These are phyloP conservation scores for grape (Vitis vinifera) DNA, from an alignment of 164 flowering plant genomes.

Conservation along the genomic window DNA sequence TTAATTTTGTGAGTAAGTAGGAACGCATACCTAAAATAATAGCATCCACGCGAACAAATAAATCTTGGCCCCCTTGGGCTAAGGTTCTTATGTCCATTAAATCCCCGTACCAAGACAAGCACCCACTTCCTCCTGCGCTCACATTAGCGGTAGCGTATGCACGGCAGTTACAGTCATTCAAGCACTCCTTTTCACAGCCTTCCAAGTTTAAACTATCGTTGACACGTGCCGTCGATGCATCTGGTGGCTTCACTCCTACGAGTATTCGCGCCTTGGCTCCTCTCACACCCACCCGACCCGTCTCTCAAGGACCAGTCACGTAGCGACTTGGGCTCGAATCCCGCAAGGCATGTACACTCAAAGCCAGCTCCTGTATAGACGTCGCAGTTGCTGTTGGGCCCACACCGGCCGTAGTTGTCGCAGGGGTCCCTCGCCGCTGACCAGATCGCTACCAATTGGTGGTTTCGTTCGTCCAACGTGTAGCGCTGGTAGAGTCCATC, in stretches of 20 bases:
- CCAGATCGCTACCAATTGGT: slow-evolving; percentile 25
- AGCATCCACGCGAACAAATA: no score
- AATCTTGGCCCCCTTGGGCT: no score
- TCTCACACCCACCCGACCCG: slow-evolving; percentile 44
- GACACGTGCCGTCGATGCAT: no score
- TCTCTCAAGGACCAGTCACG: slow-evolving; percentile 36
- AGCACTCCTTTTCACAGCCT: no score
- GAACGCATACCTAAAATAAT: no score
- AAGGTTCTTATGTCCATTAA: no score
- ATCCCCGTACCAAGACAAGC: no score
- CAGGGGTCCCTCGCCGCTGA: slow-evolving; percentile 24
- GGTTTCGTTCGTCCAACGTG: slow-evolving; percentile 13
- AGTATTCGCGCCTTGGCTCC: slow-evolving; percentile 11
- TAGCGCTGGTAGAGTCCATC: slow-evolving; percentile 12
- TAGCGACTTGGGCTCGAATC: slow-evolving; percentile 34
- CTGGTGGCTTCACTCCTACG: slow-evolving; percentile 13
- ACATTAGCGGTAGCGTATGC: no score
- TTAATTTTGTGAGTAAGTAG: no score
- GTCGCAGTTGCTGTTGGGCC: slow-evolving; percentile 24
- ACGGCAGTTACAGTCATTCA: no score
- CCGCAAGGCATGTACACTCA: slow-evolving; percentile 34
- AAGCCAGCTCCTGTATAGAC: neutral
- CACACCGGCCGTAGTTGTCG: slow-evolving; percentile 32
- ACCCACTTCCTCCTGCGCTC: no score
- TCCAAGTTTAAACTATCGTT: no score